phyloP scores from a whole-genome alignment of 2,329 filamentous ascomycete species.

The Tolypocladium tropicale region DNA sequence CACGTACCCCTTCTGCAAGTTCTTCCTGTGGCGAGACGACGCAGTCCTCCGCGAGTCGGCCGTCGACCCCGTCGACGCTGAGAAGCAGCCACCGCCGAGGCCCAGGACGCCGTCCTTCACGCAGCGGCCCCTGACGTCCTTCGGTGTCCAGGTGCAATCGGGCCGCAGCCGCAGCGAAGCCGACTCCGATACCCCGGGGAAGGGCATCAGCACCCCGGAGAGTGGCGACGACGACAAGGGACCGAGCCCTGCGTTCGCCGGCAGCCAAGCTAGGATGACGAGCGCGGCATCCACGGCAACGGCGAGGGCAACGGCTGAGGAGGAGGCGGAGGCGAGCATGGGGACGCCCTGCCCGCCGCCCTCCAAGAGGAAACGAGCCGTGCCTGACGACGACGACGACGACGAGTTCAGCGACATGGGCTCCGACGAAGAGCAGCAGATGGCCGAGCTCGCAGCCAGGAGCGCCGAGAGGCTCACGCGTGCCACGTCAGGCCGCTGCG shows the following conservation, averaged over 20 bases:
- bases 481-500: slow-evolving; percentile 10
- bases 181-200: background rate
- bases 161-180: slow-evolving; percentile 4
- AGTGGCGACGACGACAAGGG: background rate
- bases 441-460: slow-evolving; percentile 23
- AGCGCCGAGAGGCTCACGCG: slow-evolving; percentile 17
- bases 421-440: slow-evolving; percentile 28
- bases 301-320: background rate
- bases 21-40: slow-evolving; percentile 35
- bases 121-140: slow-evolving; percentile 17
- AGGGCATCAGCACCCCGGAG: background rate
- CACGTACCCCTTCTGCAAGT: slow-evolving; percentile 24
- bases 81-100: slow-evolving; percentile 3
- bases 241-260: background rate
- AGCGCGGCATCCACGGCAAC: background rate
- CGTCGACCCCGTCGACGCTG: background rate
- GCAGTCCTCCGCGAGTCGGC: slow-evolving; percentile 19
- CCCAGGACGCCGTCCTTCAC: slow-evolving; percentile 17
- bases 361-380: slow-evolving; percentile 20
- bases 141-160: slow-evolving; percentile 16
- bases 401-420: slow-evolving; percentile 22
- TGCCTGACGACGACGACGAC: slow-evolving; percentile 8
- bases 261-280: background rate
- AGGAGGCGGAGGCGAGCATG: background rate
- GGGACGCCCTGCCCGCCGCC: slow-evolving; percentile 2